phyloP scores from a whole-genome alignment of 1,284 basidiomycete genomes.

The Rhodofomes roseus region DNA sequence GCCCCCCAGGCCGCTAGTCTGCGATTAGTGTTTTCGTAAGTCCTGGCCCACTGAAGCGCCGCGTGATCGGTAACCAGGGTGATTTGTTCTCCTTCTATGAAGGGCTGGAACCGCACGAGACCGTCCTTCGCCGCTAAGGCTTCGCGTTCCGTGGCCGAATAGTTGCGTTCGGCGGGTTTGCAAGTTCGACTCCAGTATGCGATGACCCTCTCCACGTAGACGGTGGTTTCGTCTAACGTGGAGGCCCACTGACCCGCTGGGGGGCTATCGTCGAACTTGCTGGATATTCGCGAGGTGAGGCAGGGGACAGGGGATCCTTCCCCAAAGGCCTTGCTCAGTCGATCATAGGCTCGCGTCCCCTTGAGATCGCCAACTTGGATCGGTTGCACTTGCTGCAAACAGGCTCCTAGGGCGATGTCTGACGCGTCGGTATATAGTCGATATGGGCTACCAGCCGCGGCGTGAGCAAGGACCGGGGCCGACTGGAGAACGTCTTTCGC shows the following conservation, averaged over 20 bases:
- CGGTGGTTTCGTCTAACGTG: constrained; percentile 23
- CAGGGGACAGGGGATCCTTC: constrained; percentile 15
- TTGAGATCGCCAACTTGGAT: constrained; percentile 32
- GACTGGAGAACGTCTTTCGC: constrained; percentile 11
- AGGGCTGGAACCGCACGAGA: too few relatives aligned
- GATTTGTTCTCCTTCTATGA: constrained; percentile 27
- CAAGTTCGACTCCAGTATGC: constrained; percentile 28
- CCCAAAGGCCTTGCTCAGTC: constrained; percentile 16
- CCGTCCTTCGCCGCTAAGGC: too few relatives aligned
- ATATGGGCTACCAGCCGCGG: too few relatives aligned
- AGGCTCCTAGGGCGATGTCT: constrained; percentile 24
- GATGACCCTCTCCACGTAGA: constrained; percentile 28
- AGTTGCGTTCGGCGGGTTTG: too few relatives aligned
- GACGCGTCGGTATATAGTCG: too few relatives aligned
- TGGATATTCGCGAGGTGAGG: constrained; percentile 15
- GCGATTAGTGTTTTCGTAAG: constrained; percentile 29
- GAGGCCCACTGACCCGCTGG: constrained; percentile 14
- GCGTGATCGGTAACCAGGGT: constrained; percentile 29
- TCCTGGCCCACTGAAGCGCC: constrained; percentile 28
- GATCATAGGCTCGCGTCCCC: constrained; percentile 32
- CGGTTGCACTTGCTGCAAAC: constrained; percentile 30
- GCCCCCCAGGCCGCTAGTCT: constrained; percentile 26
- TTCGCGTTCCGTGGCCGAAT: too few relatives aligned
- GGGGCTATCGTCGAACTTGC: constrained; percentile 13
- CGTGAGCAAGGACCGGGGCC: constrained; percentile 19